Evolutionary conservation across 1,284 basidiomycete species (phyloP).

Genomic region (Leccinum insolens): DNA sequence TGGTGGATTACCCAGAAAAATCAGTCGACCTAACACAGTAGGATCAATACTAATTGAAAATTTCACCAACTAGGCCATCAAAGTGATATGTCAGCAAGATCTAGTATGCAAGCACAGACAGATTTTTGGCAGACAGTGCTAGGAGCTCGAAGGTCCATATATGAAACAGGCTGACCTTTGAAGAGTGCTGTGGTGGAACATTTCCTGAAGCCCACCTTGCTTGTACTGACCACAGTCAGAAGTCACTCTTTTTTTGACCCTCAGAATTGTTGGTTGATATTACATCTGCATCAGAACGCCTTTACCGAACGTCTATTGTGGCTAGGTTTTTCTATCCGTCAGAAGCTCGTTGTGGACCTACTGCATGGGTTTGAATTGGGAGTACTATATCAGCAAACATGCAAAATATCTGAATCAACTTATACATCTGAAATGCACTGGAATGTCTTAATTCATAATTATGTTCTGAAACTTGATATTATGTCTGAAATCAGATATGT

Average conservation of each 20-base stretch:
- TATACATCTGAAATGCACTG: too few species aligned
- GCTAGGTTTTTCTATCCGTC: neutral
- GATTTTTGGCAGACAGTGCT: constrained; percentile 1
- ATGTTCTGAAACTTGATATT: too few species aligned
- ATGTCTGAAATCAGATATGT: too few species aligned
- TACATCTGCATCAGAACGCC: neutral
- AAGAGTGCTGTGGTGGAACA: neutral
- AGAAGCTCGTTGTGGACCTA: constrained; percentile 6
- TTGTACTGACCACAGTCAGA: neutral
- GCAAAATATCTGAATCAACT: too few species aligned
- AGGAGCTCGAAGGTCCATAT: neutral
- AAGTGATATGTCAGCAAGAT: neutral
- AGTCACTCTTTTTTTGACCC: too few species aligned
- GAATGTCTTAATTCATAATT: too few species aligned
- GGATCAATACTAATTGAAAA: too few species aligned
- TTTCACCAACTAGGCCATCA: neutral
- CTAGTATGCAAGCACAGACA: constrained; percentile 6
- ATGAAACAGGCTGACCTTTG: neutral
- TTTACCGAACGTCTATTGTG: neutral
- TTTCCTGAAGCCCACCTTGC: neutral
- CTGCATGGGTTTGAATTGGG: constrained; percentile 17
- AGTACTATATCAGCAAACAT: neutral
- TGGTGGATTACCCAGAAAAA: constrained; percentile 9
- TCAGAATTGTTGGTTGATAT: too few species aligned
- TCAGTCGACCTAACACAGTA: neutral